Evolutionary conservation across 257 asterid species (phyloP).

Genomic region (Ilex aquifolium): DNA sequence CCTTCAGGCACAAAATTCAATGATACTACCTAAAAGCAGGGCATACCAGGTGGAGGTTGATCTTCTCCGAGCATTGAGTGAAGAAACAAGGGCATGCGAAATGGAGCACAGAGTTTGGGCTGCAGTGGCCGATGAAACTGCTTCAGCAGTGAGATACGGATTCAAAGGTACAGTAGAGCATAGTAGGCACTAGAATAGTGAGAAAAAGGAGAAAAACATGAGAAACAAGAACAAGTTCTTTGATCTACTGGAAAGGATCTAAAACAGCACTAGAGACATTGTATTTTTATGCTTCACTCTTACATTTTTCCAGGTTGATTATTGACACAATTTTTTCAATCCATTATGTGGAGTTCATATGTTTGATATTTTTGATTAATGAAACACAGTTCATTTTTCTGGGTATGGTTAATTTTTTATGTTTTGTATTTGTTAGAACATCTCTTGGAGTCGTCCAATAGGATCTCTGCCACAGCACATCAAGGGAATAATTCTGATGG

Average conservation of each 20-base stretch:
- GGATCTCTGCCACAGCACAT: constrained; percentile 18
- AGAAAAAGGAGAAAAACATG: neutral
- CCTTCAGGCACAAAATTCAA: constrained; percentile 60
- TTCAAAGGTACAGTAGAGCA: constrained; percentile 46
- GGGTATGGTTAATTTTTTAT: constrained; percentile 2
- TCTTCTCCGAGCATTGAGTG: constrained; percentile 69
- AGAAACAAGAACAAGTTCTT: neutral
- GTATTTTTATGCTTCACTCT: no score
- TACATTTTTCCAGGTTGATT: neutral
- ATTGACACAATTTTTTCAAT: no score
- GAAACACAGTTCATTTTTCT: neutral
- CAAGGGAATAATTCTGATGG: constrained; percentile 28
- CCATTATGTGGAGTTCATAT: neutral
- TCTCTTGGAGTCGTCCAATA: constrained; percentile 30
- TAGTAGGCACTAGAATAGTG: neutral
- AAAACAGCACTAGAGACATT: no score
- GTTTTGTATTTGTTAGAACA: constrained; percentile 30
- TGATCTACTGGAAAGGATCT: no score
- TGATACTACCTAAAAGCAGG: constrained; percentile 91
- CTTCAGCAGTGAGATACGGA: constrained; percentile 85
- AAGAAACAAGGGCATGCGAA: constrained; percentile 50
- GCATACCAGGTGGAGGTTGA: constrained; percentile 82
- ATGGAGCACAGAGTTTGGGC: constrained; percentile 73
- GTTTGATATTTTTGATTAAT: no score
- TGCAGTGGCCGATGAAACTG: constrained; percentile 90